Percentiles rank a stretch among this genome's conserved stretches.
Evolutionary conservation across 129 eudicot genomes (phyloP).

Genomic region (Tagetes erecta): DNA sequence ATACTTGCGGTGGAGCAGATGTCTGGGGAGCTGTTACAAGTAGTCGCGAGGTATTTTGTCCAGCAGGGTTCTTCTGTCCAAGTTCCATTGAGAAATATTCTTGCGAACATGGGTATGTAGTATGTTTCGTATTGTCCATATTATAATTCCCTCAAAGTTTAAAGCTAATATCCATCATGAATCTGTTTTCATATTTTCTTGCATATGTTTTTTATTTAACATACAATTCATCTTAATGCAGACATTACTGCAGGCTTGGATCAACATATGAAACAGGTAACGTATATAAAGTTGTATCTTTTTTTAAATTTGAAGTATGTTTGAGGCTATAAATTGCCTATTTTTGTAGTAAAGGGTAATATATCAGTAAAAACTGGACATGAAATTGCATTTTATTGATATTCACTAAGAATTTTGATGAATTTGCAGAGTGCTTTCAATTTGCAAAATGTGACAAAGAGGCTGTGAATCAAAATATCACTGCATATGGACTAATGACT

Average conservation of each 20-base stretch:
- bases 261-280: slow-evolving; percentile 70
- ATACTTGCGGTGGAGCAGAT: slow-evolving; percentile 92
- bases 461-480: slow-evolving; percentile 73
- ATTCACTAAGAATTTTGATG: slow-evolving; percentile 10
- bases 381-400: neutral
- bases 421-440: slow-evolving; percentile 64
- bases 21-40: slow-evolving; percentile 70
- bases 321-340: neutral
- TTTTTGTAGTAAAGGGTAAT: neutral
- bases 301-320: neutral
- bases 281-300: neutral
- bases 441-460: slow-evolving; percentile 66
- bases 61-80: slow-evolving; percentile 87
- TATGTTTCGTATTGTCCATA: slow-evolving; percentile 30
- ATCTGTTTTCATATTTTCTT: slow-evolving; percentile 12
- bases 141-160: slow-evolving; percentile 8
- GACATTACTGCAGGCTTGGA: slow-evolving; percentile 85
- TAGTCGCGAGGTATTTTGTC: slow-evolving; percentile 73
- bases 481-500: slow-evolving; percentile 76
- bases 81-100: slow-evolving; percentile 51
- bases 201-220: neutral
- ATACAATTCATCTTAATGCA: slow-evolving; percentile 34
- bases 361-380: neutral
- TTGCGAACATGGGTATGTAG: slow-evolving; percentile 70
- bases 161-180: neutral